phyloP scores from a whole-genome alignment of 2,329 filamentous ascomycete genomes.

The Nigrospora sphaerica region DNA sequence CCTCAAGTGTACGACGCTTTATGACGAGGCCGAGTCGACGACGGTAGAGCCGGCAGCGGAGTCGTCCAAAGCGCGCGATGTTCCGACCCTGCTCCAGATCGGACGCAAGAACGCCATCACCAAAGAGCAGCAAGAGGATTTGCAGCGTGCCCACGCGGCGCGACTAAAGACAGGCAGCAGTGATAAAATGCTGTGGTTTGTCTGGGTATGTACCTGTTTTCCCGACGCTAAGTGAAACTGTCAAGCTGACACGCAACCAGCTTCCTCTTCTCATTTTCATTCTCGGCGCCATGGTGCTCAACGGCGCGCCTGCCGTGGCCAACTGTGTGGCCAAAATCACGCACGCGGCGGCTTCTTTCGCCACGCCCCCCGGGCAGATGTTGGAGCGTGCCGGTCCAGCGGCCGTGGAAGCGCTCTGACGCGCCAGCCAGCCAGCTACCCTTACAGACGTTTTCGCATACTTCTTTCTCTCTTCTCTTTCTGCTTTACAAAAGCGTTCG shows the following conservation, averaged over 20 bases:
- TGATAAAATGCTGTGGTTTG: conserved; percentile 60
- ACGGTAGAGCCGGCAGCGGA: conserved; percentile 25
- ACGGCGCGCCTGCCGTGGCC: conserved; percentile 19
- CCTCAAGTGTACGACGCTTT: conserved; percentile 46
- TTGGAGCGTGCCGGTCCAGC: not conserved
- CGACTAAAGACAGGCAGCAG: conserved; percentile 57
- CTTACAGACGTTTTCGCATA: too few species aligned
- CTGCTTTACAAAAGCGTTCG: too few species aligned
- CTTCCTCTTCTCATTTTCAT: conserved; percentile 28
- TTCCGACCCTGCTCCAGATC: conserved; percentile 45
- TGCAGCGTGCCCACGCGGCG: conserved; percentile 52
- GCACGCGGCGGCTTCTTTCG: conserved; percentile 6
- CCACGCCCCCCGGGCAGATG: not conserved
- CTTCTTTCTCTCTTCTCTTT: too few species aligned
- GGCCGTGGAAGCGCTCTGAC: not conserved
- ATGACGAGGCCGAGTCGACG: conserved; percentile 31
- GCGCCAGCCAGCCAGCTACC: not conserved
- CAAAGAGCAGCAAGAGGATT: conserved; percentile 57
- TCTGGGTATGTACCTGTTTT: conserved; percentile 46
- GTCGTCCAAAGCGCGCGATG: conserved; percentile 18
- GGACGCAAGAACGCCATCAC: conserved; percentile 58
- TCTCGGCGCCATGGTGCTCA: conserved; percentile 26
- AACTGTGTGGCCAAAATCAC: conserved; percentile 8
- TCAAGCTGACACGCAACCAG: conserved; percentile 9
- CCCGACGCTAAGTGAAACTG: too few species aligned